Base-by-base conservation (phyloP, 23 red algal genomes). In the Gracilaria gracilis region DNA sequence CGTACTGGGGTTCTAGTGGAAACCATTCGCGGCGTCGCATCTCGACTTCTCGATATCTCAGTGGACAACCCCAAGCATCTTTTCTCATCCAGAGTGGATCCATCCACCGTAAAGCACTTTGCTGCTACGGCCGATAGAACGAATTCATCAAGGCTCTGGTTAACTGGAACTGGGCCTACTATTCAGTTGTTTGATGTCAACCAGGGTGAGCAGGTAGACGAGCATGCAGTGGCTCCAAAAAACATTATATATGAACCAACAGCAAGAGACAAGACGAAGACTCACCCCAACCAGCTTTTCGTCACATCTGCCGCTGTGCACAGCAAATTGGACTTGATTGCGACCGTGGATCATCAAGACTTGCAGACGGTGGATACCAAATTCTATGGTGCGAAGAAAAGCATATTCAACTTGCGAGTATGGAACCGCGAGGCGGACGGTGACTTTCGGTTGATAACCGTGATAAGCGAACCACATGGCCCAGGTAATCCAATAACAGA, bases 151-250 rank as follows among this genome's bases (percentile, higher is more conserved):
- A 48, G 73, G 24, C 82, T 94, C 1, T 57, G 76, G 28, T 35
- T 94, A 1, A 46, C 74, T 19, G 84, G 84, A 37, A 81, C 61
- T 46, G 84, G 75, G 24, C 44, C 71, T 19, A 57, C 65, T 32
- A 42, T 94, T 36, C 92, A 94, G 61, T 37, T 65, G 16, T 94
- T 85, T 57, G 84, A 94, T 48, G 57, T 88, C 21, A 55, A 49
- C 33, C 32, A 19, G 15, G 92, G 84, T 32, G 54, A 87, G 58
- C 92, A 94, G 50, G 69, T 94, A 15, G 61, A 19, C 49, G 72
- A 82, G 16, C 34, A 47, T 31, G 31, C 57, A 25, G 76, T 88
- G 54, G 44, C 57, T 23, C 82, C 84, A 9, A 67, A 61, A 44
- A 87, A 87, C 20, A 44, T 73, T 49, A 65, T 94, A 0, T 76